Conservation (phyloP, 2,329 filamentous ascomycete species). For the Colletotrichum ledebouriae region DNA sequence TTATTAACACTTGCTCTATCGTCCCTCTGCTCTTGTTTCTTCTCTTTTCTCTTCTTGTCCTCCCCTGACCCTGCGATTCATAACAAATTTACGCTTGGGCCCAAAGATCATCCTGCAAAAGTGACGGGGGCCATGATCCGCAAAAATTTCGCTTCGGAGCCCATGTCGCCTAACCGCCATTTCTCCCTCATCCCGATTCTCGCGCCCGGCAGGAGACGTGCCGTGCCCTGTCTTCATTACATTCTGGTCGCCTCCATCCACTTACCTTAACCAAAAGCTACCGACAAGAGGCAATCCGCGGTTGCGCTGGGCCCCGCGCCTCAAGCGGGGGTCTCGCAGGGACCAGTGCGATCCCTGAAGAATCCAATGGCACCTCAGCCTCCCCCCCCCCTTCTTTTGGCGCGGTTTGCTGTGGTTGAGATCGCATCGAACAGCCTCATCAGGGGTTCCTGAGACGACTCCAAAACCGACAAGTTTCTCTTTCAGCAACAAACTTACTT, state of each 20-base stretch:
- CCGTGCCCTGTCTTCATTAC: conserved; percentile 18
- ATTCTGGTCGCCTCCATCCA: not conserved
- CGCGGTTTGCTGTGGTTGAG: not conserved
- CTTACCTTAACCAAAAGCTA: conserved; percentile 21
- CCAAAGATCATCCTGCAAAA: conserved; percentile 1
- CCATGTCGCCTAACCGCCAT: not conserved
- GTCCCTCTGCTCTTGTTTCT: not conserved
- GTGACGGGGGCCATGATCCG: no score
- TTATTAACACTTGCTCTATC: conserved; percentile 19
- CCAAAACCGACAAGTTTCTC: conserved; percentile 26
- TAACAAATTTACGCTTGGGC: conserved; percentile 4
- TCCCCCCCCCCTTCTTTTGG: no score
- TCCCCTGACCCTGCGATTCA: conserved; percentile 12
- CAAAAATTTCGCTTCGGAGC: no score
- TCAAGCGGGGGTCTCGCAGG: not conserved
- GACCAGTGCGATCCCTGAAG: conserved; percentile 17
- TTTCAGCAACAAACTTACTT: not conserved
- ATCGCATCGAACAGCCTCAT: conserved; percentile 41
- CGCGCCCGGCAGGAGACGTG: conserved; percentile 19
- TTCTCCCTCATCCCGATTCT: not conserved
- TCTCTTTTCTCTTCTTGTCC: not conserved
- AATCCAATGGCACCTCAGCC: not conserved
- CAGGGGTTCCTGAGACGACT: conserved; percentile 42
- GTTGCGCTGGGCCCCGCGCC: not conserved
- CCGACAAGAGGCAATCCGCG: conserved; percentile 9